These are phyloP conservation scores for Somion occarium DNA, from an alignment of 1,284 basidiomycete genomes.

Conservation along the genomic window DNA sequence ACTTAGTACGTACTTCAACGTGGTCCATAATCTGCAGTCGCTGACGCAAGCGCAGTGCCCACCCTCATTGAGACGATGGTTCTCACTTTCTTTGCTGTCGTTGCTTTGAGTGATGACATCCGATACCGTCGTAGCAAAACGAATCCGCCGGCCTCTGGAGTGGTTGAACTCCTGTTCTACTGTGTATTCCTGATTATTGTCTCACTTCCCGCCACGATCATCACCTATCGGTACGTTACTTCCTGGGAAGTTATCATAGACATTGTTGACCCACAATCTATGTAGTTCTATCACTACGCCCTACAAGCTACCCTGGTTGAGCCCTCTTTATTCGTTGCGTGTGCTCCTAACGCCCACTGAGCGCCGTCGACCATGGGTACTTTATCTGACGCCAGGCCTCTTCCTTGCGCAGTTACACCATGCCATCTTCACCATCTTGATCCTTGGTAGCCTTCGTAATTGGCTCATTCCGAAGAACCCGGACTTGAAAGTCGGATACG, in stretches of 20 bases:
- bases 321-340: constrained; percentile 58
- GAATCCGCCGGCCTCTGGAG: constrained; percentile 63
- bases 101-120: constrained; percentile 47
- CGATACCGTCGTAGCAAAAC: constrained; percentile 62
- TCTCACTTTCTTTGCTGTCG: constrained; percentile 51
- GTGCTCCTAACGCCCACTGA: constrained; percentile 81
- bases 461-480: constrained; percentile 53
- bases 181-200: constrained; percentile 68
- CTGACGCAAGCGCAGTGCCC: constrained; percentile 51
- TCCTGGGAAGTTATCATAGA: constrained; percentile 1
- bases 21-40: neutral
- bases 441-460: constrained; percentile 61
- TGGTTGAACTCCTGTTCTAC: constrained; percentile 60
- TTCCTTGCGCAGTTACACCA: constrained; percentile 66
- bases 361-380: constrained; percentile 70
- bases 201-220: constrained; percentile 72
- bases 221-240: constrained; percentile 68
- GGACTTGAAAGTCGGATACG: constrained; percentile 21
- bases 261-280: neutral
- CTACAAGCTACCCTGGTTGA: constrained; percentile 69
- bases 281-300: constrained; percentile 82
- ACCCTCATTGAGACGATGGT: constrained; percentile 59
- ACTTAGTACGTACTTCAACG: constrained; percentile 47
- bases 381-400: constrained; percentile 84
- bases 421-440: constrained; percentile 62